Evolutionary conservation across 176 grass and related monocot species (phyloP).

Genomic region (Eleusine indica): DNA sequence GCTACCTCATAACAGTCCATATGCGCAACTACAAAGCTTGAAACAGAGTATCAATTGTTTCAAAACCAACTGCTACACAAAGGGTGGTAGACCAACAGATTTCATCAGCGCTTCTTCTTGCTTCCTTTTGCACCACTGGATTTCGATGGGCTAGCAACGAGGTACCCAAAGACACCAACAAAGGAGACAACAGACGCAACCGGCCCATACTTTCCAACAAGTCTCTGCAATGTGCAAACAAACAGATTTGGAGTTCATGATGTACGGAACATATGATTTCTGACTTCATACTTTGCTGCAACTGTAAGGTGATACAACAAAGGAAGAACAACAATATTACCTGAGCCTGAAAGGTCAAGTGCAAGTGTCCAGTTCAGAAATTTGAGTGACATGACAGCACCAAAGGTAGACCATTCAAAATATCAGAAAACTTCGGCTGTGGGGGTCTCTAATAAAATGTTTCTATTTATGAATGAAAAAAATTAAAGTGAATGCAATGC

Average conservation of each 20-base stretch:
- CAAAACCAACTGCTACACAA: too few relatives aligned
- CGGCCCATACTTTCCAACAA: conserved; percentile 55
- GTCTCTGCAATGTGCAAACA: conserved; percentile 43
- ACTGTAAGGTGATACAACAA: conserved; percentile 1
- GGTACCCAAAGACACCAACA: conserved; percentile 59
- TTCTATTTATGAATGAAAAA: background rate
- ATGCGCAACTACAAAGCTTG: too few relatives aligned
- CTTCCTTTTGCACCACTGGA: conserved; percentile 34
- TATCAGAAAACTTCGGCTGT: too few relatives aligned
- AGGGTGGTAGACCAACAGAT: too few relatives aligned
- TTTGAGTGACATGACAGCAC: conserved; percentile 14
- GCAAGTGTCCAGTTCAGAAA: background rate
- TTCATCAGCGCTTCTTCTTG: too few relatives aligned
- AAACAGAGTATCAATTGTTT: too few relatives aligned
- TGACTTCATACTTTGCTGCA: background rate
- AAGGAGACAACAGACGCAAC: conserved; percentile 59
- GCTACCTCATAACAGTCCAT: background rate
- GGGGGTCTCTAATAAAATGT: too few relatives aligned
- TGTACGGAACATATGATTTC: background rate
- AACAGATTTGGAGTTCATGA: background rate
- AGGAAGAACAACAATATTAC: conserved; percentile 32
- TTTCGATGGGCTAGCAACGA: conserved; percentile 62
- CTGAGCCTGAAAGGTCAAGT: conserved; percentile 62
- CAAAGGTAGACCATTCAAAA: background rate
- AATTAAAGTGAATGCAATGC: conserved; percentile 6